Evolutionary conservation across 208 protist genomes (phyloP).

Genomic region (Spongospora subterranea): DNA sequence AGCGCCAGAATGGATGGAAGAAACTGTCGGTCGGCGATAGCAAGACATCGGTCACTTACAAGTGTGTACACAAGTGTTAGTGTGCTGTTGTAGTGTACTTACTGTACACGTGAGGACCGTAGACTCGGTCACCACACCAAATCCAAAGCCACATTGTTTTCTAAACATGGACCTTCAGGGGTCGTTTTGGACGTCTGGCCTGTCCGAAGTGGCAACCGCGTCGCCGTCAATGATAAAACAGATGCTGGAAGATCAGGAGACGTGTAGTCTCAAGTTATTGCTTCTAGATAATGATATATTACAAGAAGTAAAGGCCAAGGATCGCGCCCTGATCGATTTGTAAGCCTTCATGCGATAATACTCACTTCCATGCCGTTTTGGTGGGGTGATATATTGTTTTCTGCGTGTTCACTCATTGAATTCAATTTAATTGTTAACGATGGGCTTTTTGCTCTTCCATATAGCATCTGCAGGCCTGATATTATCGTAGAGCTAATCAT

Average conservation of each 20-base stretch:
- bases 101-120: no score
- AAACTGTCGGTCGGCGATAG: no score
- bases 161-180: constrained; percentile 10
- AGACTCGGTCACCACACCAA: no score
- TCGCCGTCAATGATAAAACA: not conserved
- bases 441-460: no score
- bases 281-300: constrained; percentile 19
- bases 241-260: constrained; percentile 1
- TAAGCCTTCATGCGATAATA: not conserved
- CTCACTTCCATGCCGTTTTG: not conserved
- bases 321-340: constrained; percentile 32
- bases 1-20: no score
- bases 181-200: constrained; percentile 39
- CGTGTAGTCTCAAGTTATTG: not conserved
- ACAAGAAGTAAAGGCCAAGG: not conserved
- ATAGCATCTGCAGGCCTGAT: constrained; percentile 1
- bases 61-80: no score
- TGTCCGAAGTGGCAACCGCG: not conserved
- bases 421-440: no score
- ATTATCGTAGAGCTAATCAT: not conserved
- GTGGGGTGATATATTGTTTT: no score
- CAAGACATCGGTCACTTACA: no score
- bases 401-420: no score
- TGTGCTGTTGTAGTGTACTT: no score
- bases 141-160: not conserved